phyloP scores from a whole-genome alignment of 768 basidiomycete genomes.

The Podaxis rugospora region DNA sequence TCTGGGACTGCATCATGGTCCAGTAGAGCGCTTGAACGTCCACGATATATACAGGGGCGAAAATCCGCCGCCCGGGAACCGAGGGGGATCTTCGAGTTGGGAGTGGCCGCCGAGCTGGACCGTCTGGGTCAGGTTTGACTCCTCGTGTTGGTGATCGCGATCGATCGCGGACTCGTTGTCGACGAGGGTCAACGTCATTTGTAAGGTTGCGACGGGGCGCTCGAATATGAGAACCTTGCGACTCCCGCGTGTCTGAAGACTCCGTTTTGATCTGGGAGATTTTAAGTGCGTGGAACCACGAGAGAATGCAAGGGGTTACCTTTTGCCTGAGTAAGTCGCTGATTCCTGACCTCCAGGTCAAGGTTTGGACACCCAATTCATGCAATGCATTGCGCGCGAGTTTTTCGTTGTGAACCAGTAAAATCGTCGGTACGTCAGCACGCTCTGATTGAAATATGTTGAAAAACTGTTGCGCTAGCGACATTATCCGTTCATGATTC shows the following conservation, averaged over 20 bases:
- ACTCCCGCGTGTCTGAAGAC: background rate
- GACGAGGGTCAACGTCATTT: background rate
- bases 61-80: background rate
- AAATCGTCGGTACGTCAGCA: slow-evolving; percentile 28
- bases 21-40: slow-evolving; percentile 35
- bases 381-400: slow-evolving; percentile 34
- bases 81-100: background rate
- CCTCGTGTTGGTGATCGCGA: background rate
- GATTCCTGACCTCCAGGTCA: slow-evolving; percentile 37
- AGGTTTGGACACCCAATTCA: slow-evolving; percentile 36
- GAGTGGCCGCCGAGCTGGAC: background rate
- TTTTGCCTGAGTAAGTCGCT: slow-evolving; percentile 24
- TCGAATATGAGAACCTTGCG: background rate
- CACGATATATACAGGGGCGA: slow-evolving; percentile 33
- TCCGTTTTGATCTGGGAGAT: background rate
- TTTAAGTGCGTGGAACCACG: background rate
- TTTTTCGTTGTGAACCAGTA: slow-evolving; percentile 43
- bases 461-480: slow-evolving; percentile 21
- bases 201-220: background rate
- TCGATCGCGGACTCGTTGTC: slow-evolving; percentile 1
- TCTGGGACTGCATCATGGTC: slow-evolving; percentile 32
- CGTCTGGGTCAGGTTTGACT: background rate
- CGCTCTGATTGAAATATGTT: slow-evolving; percentile 4
- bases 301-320: background rate
- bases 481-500: slow-evolving; percentile 13